Evolutionary conservation across 2,329 filamentous ascomycete genomes (phyloP).

Genomic region (Rhynchosporium graminicola): DNA sequence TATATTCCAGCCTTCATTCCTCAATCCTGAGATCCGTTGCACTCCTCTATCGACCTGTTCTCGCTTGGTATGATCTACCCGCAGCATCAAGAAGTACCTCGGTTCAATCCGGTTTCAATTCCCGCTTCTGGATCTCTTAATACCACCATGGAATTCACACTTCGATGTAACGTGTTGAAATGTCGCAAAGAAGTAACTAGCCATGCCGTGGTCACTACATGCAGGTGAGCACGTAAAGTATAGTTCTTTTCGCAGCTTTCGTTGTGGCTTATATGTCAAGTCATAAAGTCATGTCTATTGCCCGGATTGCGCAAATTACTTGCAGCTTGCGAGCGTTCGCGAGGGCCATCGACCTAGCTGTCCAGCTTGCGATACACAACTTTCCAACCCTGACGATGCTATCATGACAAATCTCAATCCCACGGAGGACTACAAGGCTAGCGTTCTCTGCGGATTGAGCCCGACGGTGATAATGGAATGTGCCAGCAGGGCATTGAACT

Average conservation of each 20-base stretch:
- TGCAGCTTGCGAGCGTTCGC: conserved; percentile 58
- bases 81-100: background rate
- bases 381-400: conserved; percentile 74
- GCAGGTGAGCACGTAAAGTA: conserved; percentile 58
- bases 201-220: conserved; percentile 82
- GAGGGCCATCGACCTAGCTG: conserved; percentile 59
- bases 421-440: conserved; percentile 87
- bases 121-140: background rate
- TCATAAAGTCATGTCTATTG: conserved; percentile 79
- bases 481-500: conserved; percentile 73
- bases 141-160: conserved; percentile 66
- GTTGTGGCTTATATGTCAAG: conserved; percentile 23
- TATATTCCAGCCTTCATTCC: background rate
- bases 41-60: background rate
- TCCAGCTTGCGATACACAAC: conserved; percentile 71
- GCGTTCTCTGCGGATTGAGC: conserved; percentile 77
- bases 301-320: conserved; percentile 65
- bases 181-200: conserved; percentile 71
- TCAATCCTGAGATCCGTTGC: background rate
- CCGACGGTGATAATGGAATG: conserved; percentile 86
- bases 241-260: background rate
- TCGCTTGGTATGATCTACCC: background rate
- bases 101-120: no score
- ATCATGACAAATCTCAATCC: conserved; percentile 72
- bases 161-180: conserved; percentile 79